A percentile compares a stretch with the other conserved stretches of the same genome.
Conservation (phyloP, 1,139 yeast species). For the Yamadazyma epiphylla region DNA sequence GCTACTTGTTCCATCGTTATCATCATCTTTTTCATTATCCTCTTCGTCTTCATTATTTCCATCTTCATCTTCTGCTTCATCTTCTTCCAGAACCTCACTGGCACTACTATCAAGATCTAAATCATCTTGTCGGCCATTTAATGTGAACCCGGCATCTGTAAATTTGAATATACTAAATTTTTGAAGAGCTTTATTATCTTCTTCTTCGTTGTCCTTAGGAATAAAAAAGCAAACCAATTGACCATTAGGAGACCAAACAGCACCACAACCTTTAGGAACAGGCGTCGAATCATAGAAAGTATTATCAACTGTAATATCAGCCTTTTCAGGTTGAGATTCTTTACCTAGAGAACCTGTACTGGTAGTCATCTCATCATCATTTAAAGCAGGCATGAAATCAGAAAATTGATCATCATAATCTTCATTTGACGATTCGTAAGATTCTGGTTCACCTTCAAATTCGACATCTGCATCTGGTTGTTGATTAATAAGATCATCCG, state of each 20-base stretch:
- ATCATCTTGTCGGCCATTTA: no score
- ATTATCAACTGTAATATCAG: slow-evolving; percentile 1
- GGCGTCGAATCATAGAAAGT: slow-evolving; percentile 71
- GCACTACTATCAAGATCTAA: no score
- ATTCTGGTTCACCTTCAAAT: slow-evolving; percentile 10
- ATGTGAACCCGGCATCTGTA: slow-evolving; percentile 36
- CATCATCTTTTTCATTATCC: slow-evolving; percentile 15
- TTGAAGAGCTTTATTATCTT: slow-evolving; percentile 22
- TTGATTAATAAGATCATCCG: slow-evolving; percentile 39
- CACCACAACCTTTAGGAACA: slow-evolving; percentile 91
- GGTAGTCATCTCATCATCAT: slow-evolving; percentile 23
- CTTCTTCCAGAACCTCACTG: slow-evolving; percentile 8
- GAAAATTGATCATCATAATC: slow-evolving; percentile 23
- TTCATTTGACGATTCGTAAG: slow-evolving; percentile 12
- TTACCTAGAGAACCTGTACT: slow-evolving; percentile 14
- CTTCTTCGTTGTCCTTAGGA: slow-evolving; percentile 42
- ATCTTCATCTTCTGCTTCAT: slow-evolving; percentile 9
- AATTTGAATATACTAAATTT: slow-evolving; percentile 35
- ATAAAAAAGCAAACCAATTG: slow-evolving; percentile 78
- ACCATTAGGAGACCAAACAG: slow-evolving; percentile 79
- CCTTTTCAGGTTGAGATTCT: slow-evolving; percentile 1
- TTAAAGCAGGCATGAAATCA: slow-evolving; percentile 29
- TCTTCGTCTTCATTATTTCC: slow-evolving; percentile 12
- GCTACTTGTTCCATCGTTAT: slow-evolving; percentile 8
- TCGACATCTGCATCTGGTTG: slow-evolving; percentile 20